Evolutionary conservation across 441 rosid genomes (phyloP).

Genomic region (Cnidoscolus chayamansa): DNA sequence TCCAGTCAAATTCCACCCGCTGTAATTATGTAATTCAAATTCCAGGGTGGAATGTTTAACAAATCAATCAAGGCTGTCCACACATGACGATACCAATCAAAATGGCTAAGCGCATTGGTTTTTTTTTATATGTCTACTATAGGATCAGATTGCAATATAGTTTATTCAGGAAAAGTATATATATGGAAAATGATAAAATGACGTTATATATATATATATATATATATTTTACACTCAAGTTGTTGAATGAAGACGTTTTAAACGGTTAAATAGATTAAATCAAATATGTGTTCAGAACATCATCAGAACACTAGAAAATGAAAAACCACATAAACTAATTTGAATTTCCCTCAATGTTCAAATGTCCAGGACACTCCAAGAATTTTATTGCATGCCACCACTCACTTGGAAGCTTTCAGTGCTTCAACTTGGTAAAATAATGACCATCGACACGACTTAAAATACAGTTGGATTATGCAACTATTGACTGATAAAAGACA

Average conservation of each 20-base stretch:
- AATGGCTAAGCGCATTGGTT: neutral
- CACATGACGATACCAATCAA: neutral
- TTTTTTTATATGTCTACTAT: neutral
- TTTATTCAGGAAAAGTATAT: neutral
- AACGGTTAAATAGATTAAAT: neutral
- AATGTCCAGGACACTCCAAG: neutral
- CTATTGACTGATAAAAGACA: conserved; percentile 6
- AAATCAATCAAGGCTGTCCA: too few relatives aligned
- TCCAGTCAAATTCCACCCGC: too few relatives aligned
- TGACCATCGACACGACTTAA: conserved; percentile 13
- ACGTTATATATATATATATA: too few relatives aligned
- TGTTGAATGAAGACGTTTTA: neutral
- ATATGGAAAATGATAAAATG: neutral
- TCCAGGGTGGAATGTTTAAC: neutral
- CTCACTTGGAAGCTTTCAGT: conserved; percentile 15
- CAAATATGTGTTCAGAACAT: neutral
- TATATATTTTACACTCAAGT: neutral
- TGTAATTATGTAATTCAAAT: too few relatives aligned
- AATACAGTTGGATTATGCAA: conserved; percentile 20
- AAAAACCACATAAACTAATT: neutral
- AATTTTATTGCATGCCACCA: conserved; percentile 12
- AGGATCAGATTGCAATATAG: neutral
- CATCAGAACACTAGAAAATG: neutral
- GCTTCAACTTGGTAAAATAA: conserved; percentile 13
- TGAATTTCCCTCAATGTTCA: neutral